Evolutionary conservation across 805 yeast genomes (phyloP).

Genomic region (Wickerhamiella slavikovae): DNA sequence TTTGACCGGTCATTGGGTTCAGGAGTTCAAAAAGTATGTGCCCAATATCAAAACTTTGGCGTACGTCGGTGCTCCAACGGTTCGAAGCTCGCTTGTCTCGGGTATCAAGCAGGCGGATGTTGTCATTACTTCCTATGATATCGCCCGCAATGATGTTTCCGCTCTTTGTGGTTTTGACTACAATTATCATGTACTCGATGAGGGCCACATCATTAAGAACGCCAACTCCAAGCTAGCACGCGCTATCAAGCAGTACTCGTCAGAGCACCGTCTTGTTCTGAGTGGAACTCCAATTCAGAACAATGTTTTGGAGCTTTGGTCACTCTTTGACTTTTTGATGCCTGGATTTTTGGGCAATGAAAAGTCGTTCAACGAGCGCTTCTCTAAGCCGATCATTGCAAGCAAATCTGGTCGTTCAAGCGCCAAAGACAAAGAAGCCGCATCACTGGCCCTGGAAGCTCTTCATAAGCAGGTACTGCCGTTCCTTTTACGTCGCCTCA

Average conservation of each 20-base stretch:
- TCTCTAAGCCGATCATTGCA: constrained; percentile 95
- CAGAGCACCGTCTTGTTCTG: constrained; percentile 75
- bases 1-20: constrained; percentile 97
- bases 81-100: constrained; percentile 35
- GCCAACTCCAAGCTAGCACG: constrained; percentile 72
- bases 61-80: constrained; percentile 83
- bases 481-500: constrained; percentile 83
- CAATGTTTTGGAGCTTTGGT: constrained; percentile 92
- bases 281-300: constrained; percentile 98
- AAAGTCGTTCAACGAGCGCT: constrained; percentile 78
- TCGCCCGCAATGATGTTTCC: constrained; percentile 77
- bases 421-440: constrained; percentile 88
- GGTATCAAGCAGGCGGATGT: constrained; percentile 46
- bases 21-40: constrained; percentile 74
- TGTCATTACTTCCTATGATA: constrained; percentile 89
- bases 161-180: constrained; percentile 39
- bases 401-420: constrained; percentile 68
- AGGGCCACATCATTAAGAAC: constrained; percentile 93
- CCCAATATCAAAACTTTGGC: constrained; percentile 68
- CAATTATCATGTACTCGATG: constrained; percentile 91
- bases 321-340: constrained; percentile 91
- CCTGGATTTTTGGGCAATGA: constrained; percentile 97
- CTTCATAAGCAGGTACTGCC: constrained; percentile 93
- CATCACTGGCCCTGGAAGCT: constrained; percentile 88
- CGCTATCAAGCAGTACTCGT: constrained; percentile 61